Percentiles rank a stretch among this genome's conserved stretches.
These are phyloP conservation scores for Candida nemodendra DNA, from an alignment of 805 yeast species.

Conservation along the genomic window DNA sequence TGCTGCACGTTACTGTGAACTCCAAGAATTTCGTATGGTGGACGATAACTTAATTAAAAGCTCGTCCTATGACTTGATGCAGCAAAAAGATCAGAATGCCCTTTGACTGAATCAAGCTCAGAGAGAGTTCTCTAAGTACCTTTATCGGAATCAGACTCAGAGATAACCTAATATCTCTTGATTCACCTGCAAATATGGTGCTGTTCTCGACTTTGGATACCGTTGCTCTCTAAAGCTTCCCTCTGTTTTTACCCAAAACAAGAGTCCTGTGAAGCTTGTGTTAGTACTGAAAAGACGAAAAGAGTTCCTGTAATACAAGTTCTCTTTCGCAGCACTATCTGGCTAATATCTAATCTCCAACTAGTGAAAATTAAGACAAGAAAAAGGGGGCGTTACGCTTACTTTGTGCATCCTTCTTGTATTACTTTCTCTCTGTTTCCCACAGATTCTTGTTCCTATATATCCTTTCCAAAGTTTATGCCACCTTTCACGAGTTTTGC, in stretches of 20 bases:
- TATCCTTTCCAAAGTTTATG: not conserved
- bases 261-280: conserved; percentile 12
- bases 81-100: conserved; percentile 1
- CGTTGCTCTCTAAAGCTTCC: not conserved
- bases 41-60: conserved; percentile 45
- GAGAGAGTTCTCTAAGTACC: not conserved
- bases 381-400: too few relatives aligned
- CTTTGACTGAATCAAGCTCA: not conserved
- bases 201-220: too few relatives aligned
- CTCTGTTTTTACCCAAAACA: not conserved
- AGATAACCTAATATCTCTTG: conserved; percentile 27
- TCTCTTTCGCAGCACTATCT: not conserved
- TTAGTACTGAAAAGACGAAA: conserved; percentile 10
- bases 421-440: too few relatives aligned
- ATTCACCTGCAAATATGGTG: conserved; percentile 11
- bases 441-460: conserved; percentile 8
- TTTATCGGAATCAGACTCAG: not conserved
- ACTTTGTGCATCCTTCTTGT: too few relatives aligned
- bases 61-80: conserved; percentile 28
- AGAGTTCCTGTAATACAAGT: conserved; percentile 3
- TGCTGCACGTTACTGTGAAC: conserved; percentile 4
- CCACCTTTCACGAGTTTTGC: too few relatives aligned
- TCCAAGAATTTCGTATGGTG: not conserved
- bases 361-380: conserved; percentile 15
- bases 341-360: conserved; percentile 12